Evolutionary conservation across 805 yeast species (phyloP).

Genomic region (Saturnispora saitoi): DNA sequence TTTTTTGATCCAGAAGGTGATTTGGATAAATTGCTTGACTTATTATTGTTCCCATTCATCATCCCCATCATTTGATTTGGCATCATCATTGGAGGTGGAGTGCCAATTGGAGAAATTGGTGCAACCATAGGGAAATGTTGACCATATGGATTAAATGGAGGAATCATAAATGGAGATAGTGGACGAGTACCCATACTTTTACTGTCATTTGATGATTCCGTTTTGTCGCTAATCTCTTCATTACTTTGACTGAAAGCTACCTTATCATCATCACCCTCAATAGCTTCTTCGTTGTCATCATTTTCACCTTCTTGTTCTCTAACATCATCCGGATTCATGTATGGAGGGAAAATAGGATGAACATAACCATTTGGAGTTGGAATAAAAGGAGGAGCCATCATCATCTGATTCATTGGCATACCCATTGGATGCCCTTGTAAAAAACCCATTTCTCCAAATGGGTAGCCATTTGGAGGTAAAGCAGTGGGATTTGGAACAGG

Average conservation of each 20-base stretch:
- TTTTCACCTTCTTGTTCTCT: neutral
- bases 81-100: conserved; percentile 11
- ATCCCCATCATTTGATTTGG: conserved; percentile 10
- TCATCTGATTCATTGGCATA: conserved; percentile 18
- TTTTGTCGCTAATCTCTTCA: neutral
- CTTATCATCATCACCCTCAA: neutral
- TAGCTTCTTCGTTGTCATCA: neutral
- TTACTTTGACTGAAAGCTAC: neutral
- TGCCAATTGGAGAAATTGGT: conserved; percentile 21
- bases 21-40: neutral
- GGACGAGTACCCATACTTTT: conserved; percentile 13
- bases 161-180: conserved; percentile 37
- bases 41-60: conserved; percentile 6
- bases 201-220: neutral
- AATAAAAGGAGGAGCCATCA: conserved; percentile 27
- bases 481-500: conserved; percentile 6
- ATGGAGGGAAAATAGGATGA: conserved; percentile 28
- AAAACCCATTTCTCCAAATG: conserved; percentile 10
- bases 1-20: conserved; percentile 4
- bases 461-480: conserved; percentile 1
- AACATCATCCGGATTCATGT: conserved; percentile 19
- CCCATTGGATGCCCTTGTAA: conserved; percentile 10
- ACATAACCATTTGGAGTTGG: conserved; percentile 29
- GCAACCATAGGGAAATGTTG: conserved; percentile 10
- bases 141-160: conserved; percentile 42